Base-by-base conservation (phyloP, 2,329 filamentous ascomycete genomes). In the Fusarium neocosmosporiellum region DNA sequence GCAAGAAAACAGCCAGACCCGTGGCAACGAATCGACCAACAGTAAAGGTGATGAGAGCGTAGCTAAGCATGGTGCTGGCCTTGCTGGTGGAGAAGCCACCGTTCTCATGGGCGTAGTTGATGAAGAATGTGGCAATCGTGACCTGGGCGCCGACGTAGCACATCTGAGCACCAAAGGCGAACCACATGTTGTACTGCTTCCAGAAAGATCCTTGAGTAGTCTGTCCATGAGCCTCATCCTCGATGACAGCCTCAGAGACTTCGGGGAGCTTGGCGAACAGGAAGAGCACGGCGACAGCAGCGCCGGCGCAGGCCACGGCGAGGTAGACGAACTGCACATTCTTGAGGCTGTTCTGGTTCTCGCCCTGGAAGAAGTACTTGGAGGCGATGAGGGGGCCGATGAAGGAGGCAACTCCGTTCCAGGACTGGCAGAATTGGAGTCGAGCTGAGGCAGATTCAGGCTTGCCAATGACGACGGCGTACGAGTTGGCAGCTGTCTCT, bases 281-380 rank as follows among this genome's bases (percentile, higher is more conserved):
- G 80, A 94, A 93, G 24, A 91, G 83, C 7, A 86, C 80, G 13
- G 89, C 92, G 2, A 95, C 18, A 87, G 77, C 75, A 88, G 90
- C 63, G 93, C 93, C 75, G 92, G 94, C 80, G 86, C 84, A 77
- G 7, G 91, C 91, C 70, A 95, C 93, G 48, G 90, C 89, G 7
- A 94, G 87, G 78, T 94, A 94, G 3, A 94, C 91, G 88, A 90
- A 95, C 80, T 95, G 92, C 2, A 95, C 92, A 66, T 91, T 90
- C 73, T 87, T 85, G 10, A 94, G 85, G 2, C 88, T 89, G 16
- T 83, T 81, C 27, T 88, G 84, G 67, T 88, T 87, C 65, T 86
- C 85, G 59, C 88, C 88, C 64, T 86, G 86, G 84, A 95, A 94
- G 83, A 95, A 93, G 66, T 91, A 91, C 70, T 91, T 91, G 6